phyloP scores from a whole-genome alignment of 2,329 filamentous ascomycete species.

The Colletotrichum lentis region DNA sequence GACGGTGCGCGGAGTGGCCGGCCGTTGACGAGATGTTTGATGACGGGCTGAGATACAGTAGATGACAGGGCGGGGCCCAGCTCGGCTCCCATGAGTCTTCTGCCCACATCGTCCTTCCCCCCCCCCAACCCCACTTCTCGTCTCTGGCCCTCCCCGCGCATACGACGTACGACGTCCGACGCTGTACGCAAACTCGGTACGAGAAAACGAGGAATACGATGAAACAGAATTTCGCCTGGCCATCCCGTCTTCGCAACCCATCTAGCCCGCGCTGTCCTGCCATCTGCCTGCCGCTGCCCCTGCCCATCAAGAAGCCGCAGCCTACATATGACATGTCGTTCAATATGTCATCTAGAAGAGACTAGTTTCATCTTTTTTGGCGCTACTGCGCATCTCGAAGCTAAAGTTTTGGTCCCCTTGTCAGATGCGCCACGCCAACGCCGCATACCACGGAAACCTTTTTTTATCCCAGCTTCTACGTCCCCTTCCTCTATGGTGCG shows the following conservation, averaged over 20 bases:
- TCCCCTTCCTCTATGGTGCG: background rate
- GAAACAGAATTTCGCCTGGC: conserved; percentile 25
- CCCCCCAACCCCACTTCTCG: background rate
- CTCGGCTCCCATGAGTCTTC: conserved; percentile 6
- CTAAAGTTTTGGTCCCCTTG: conserved; percentile 11
- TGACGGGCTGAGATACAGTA: conserved; percentile 35
- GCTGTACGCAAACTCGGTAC: background rate
- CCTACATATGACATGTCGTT: background rate
- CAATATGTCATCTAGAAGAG: conserved; percentile 28
- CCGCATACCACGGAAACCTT: conserved; percentile 25
- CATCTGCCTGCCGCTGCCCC: too few species aligned
- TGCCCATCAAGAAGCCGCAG: background rate
- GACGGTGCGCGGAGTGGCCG: background rate
- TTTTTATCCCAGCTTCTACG: conserved; percentile 33
- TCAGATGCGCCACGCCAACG: conserved; percentile 28
- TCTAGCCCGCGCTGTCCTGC: background rate
- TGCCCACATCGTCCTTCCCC: background rate
- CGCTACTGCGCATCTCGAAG: too few species aligned
- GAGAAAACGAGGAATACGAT: conserved; percentile 26
- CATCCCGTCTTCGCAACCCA: conserved; percentile 9
- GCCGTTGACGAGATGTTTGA: conserved; percentile 21
- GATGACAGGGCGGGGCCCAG: conserved; percentile 24
- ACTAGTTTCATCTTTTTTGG: conserved; percentile 35
- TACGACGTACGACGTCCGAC: background rate
- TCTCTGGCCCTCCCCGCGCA: background rate